Conservation (phyloP, 2,329 filamentous ascomycete species). For the Aureobasidium lini region DNA sequence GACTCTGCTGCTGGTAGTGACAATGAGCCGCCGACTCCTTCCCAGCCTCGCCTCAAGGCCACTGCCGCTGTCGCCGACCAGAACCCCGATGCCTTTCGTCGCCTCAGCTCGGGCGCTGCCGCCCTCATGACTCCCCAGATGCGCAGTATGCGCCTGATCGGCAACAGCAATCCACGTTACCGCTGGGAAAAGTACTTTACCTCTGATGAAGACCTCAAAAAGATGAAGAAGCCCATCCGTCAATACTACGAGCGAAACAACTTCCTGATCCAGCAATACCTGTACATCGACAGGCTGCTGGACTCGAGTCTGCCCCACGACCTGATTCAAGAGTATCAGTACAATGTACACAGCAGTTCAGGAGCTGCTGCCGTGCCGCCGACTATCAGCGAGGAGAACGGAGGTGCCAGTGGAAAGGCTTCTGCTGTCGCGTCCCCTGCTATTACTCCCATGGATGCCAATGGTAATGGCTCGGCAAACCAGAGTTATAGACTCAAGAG, state of each 20-base stretch:
- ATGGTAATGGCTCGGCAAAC: conserved; percentile 18
- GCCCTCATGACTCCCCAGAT: conserved; percentile 55
- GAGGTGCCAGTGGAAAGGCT: conserved; percentile 19
- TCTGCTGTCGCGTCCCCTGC: conserved; percentile 44
- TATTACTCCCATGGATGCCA: conserved; percentile 1
- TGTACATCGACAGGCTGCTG: conserved; percentile 85
- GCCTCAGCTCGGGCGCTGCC: conserved; percentile 35
- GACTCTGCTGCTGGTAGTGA: conserved; percentile 14
- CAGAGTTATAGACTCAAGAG: conserved; percentile 53
- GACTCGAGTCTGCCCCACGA: conserved; percentile 90
- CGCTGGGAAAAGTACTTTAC: conserved; percentile 83
- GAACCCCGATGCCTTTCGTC: conserved; percentile 19
- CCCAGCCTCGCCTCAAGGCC: not conserved
- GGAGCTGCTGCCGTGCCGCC: conserved; percentile 43
- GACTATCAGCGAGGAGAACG: conserved; percentile 65
- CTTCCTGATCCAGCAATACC: conserved; percentile 79
- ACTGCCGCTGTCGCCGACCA: not conserved
- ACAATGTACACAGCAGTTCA: conserved; percentile 38
- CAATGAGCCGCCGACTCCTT: not conserved
- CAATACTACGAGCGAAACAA: conserved; percentile 87
- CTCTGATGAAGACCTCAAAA: conserved; percentile 62
- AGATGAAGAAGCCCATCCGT: conserved; percentile 68
- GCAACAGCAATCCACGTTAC: conserved; percentile 78
- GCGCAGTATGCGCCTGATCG: conserved; percentile 79
- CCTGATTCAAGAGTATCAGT: conserved; percentile 80